A percentile compares a stretch with the other conserved stretches of the same genome.
Evolutionary conservation across 164 flowering plant species (phyloP).

Genomic region (Nymphaea colorata): DNA sequence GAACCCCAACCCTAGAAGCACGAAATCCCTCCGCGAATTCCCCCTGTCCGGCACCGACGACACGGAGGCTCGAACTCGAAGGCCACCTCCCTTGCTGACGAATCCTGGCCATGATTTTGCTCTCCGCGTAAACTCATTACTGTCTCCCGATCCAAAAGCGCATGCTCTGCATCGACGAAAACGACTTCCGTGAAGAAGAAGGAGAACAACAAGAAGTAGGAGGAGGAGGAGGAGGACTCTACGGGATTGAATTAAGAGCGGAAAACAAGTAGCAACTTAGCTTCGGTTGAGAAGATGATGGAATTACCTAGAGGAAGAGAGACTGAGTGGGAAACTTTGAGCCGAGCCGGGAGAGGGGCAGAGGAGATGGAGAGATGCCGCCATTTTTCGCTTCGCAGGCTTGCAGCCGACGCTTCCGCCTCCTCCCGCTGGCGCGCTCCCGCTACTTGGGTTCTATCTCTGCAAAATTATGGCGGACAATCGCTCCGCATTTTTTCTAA

Average conservation of each 20-base stretch:
- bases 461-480: neutral
- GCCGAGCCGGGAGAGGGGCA: neutral
- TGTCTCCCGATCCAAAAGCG: neutral
- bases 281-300: neutral
- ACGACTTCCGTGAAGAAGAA: neutral
- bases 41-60: neutral
- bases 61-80: constrained; percentile 4
- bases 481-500: too few species aligned
- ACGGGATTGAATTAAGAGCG: neutral
- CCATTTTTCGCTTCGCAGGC: neutral
- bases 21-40: neutral
- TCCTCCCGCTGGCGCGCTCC: neutral
- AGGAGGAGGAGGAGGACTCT: too few species aligned
- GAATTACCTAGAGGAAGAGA: neutral
- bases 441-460: neutral
- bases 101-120: neutral
- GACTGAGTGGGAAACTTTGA: neutral
- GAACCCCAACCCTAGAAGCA: neutral
- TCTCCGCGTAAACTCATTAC: neutral
- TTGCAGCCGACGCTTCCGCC: neutral
- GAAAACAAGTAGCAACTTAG: neutral
- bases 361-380: neutral
- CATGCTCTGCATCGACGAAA: neutral
- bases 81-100: neutral
- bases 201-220: neutral